phyloP scores from a whole-genome alignment of 805 yeast genomes.

The Clavispora asparagi region DNA sequence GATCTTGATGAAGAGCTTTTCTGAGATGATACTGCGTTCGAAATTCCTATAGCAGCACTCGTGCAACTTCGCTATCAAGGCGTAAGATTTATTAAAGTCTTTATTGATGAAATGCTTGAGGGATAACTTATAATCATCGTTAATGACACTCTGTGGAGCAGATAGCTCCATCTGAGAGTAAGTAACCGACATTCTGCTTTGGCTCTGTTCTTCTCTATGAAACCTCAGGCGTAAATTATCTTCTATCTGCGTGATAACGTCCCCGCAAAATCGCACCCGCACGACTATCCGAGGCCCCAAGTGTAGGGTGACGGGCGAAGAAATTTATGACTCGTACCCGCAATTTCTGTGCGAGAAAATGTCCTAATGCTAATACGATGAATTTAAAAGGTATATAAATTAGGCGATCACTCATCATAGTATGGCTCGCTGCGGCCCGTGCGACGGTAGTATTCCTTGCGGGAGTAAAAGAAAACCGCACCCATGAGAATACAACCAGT shows the following conservation, averaged over 20 bases:
- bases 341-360: no score
- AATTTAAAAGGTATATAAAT: no score
- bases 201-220: background rate
- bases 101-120: conserved; percentile 36
- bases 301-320: background rate
- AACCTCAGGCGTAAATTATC: background rate
- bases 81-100: conserved; percentile 29
- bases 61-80: conserved; percentile 20
- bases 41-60: conserved; percentile 16
- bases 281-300: background rate
- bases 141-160: conserved; percentile 8
- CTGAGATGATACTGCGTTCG: conserved; percentile 20
- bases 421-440: conserved; percentile 7
- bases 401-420: conserved; percentile 14
- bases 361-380: no score
- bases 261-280: background rate
- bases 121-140: conserved; percentile 26
- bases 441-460: conserved; percentile 6
- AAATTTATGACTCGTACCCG: background rate
- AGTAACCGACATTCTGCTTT: background rate
- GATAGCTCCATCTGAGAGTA: conserved; percentile 6
- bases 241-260: background rate
- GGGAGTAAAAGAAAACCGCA: conserved; percentile 21
- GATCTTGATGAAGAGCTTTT: conserved; percentile 28
- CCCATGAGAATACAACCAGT: conserved; percentile 41